Percentiles rank a stretch among this genome's conserved stretches.
Conservation (phyloP, 164 flowering plant species). For the Protea cynaroides region DNA sequence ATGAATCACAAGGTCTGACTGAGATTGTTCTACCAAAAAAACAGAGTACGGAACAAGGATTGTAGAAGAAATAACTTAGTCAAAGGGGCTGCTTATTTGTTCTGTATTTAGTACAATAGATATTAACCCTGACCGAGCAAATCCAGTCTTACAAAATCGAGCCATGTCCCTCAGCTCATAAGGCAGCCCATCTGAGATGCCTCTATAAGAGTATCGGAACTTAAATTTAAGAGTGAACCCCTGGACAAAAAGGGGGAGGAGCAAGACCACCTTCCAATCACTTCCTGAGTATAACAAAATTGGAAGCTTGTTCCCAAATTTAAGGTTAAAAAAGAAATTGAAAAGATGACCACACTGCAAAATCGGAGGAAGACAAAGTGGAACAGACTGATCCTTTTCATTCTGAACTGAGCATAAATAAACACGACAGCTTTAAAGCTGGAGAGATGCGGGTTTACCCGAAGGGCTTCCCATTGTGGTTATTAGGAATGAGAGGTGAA, state of each 20-base stretch:
- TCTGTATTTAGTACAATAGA: constrained; percentile 1
- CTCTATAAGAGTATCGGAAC: constrained; percentile 11
- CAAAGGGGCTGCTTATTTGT: background rate
- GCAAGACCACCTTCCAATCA: constrained; percentile 27
- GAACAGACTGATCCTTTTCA: constrained; percentile 14
- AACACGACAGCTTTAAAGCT: constrained; percentile 23
- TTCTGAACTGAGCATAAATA: constrained; percentile 20
- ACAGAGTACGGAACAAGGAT: too few relatives aligned
- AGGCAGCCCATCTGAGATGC: constrained; percentile 13
- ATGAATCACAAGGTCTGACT: too few relatives aligned
- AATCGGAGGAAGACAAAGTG: constrained; percentile 15
- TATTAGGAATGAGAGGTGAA: constrained; percentile 26
- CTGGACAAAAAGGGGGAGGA: constrained; percentile 24
- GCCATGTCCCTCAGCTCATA: constrained; percentile 17
- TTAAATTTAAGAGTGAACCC: constrained; percentile 29
- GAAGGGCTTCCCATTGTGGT: constrained; percentile 20
- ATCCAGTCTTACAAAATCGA: constrained; percentile 19
- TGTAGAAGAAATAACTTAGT: background rate
- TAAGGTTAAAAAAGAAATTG: constrained; percentile 4
- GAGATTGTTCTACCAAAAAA: too few relatives aligned
- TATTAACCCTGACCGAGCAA: constrained; percentile 15
- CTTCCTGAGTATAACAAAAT: constrained; percentile 15
- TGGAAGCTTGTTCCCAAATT: constrained; percentile 27
- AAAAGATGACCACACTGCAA: background rate
- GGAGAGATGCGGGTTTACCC: constrained; percentile 8